These are phyloP conservation scores for Cornus florida DNA, from an alignment of 148 eudicot species.

Conservation along the genomic window DNA sequence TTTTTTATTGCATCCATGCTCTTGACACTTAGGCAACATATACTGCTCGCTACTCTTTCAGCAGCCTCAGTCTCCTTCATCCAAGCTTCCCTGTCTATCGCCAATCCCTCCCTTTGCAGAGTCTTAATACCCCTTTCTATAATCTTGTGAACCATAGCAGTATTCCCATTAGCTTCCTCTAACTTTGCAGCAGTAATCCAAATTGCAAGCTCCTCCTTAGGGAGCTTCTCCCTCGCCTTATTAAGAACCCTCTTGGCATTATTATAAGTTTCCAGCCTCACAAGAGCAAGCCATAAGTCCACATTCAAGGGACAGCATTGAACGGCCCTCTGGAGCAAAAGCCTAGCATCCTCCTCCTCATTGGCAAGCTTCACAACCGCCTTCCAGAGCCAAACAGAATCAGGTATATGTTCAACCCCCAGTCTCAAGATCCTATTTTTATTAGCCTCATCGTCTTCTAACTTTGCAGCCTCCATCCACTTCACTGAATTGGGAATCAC, in stretches of 20 bases:
- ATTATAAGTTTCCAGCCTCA: slow-evolving; percentile 88
- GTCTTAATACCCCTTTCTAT: slow-evolving; percentile 90
- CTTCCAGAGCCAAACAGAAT: slow-evolving; percentile 95
- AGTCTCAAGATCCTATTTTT: slow-evolving; percentile 85
- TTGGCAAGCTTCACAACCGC: slow-evolving; percentile 91
- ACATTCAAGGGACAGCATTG: slow-evolving; percentile 94
- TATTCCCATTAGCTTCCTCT: slow-evolving; percentile 92
- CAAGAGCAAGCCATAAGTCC: slow-evolving; percentile 92
- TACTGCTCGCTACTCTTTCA: slow-evolving; percentile 58
- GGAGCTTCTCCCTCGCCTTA: slow-evolving; percentile 75
- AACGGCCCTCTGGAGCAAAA: slow-evolving; percentile 82
- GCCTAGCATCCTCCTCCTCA: slow-evolving; percentile 85
- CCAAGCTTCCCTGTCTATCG: slow-evolving; percentile 88
- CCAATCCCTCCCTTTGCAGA: slow-evolving; percentile 75
- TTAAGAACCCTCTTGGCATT: slow-evolving; percentile 86
- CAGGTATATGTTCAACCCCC: slow-evolving; percentile 88
- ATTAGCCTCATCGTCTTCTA: slow-evolving; percentile 69
- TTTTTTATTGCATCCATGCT: slow-evolving; percentile 73
- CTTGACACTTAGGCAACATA: slow-evolving; percentile 74
- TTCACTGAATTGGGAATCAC: slow-evolving; percentile 87
- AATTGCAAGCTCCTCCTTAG: slow-evolving; percentile 94
- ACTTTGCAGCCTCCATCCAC: slow-evolving; percentile 89
- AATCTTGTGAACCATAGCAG: slow-evolving; percentile 75
- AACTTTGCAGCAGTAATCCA: slow-evolving; percentile 95
- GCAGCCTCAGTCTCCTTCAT: slow-evolving; percentile 96